Conservation (phyloP, 139 green algal genomes). For the Dunaliella primolecta region DNA sequence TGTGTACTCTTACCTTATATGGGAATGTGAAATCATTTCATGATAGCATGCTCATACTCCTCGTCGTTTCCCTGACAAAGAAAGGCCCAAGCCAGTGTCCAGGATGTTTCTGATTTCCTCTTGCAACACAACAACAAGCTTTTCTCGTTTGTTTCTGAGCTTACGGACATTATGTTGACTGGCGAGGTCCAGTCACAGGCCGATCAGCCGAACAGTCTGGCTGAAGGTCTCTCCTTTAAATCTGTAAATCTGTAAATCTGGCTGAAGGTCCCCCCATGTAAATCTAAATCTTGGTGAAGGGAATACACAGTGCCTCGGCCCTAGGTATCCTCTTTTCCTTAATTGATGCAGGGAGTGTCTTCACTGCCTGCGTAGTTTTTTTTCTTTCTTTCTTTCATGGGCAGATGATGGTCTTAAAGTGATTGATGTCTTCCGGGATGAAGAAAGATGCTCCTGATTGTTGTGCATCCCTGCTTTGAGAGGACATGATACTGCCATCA, state of each 20-base stretch:
- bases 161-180: background rate
- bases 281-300: too few species aligned
- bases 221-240: background rate
- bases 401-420: too few species aligned
- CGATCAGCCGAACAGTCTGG: background rate
- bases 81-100: background rate
- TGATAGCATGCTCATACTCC: background rate
- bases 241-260: background rate
- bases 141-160: background rate
- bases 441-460: too few species aligned
- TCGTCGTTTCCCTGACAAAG: background rate
- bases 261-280: too few species aligned
- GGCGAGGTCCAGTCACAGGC: too few species aligned
- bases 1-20: too few species aligned
- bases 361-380: background rate
- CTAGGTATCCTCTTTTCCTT: background rate
- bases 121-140: background rate
- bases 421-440: too few species aligned
- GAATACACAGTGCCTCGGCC: too few species aligned
- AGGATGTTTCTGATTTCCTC: background rate
- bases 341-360: background rate
- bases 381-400: background rate
- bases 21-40: background rate
- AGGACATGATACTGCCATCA: too few species aligned
- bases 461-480: too few species aligned